phyloP scores from a whole-genome alignment of 371 early-diverging fungal genomes.

The Dentiscutata heterogama region DNA sequence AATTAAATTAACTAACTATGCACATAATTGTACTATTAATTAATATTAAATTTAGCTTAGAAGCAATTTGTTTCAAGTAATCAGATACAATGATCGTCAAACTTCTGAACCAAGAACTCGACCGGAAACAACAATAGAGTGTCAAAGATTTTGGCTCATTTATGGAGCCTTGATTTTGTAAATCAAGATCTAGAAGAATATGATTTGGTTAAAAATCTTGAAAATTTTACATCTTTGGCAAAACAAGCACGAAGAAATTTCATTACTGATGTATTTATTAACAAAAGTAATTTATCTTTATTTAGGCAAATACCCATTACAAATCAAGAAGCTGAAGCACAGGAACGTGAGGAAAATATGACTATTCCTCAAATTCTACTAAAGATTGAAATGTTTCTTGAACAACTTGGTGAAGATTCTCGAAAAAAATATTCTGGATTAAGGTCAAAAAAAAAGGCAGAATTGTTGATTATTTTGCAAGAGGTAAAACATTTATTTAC shows the following conservation, averaged over 20 bases:
- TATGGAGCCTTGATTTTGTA: slow-evolving; percentile 8
- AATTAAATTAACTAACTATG: background rate
- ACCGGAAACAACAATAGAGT: slow-evolving; percentile 16
- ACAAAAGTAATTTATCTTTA: too few relatives aligned
- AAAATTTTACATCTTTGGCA: background rate
- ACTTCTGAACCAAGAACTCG: background rate
- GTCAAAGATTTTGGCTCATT: slow-evolving; percentile 9
- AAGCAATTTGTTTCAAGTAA: slow-evolving; percentile 23
- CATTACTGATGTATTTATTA: background rate
- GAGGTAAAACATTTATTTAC: slow-evolving; percentile 9
- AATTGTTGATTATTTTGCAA: slow-evolving; percentile 4
- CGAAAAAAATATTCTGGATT: background rate
- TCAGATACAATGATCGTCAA: slow-evolving; percentile 24
- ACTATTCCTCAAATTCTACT: background rate
- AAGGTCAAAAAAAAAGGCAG: background rate
- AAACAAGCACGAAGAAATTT: background rate
- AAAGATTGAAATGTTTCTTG: slow-evolving; percentile 22
- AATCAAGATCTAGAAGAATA: background rate
- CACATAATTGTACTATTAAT: too few relatives aligned
- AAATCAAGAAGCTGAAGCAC: too few relatives aligned
- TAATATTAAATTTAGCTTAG: background rate
- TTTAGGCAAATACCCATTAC: too few relatives aligned
- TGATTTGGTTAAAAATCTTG: background rate
- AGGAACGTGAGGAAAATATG: background rate
- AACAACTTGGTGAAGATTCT: background rate